Base-by-base conservation (phyloP, 768 basidiomycete genomes). In the Calvatia gigantea region DNA sequence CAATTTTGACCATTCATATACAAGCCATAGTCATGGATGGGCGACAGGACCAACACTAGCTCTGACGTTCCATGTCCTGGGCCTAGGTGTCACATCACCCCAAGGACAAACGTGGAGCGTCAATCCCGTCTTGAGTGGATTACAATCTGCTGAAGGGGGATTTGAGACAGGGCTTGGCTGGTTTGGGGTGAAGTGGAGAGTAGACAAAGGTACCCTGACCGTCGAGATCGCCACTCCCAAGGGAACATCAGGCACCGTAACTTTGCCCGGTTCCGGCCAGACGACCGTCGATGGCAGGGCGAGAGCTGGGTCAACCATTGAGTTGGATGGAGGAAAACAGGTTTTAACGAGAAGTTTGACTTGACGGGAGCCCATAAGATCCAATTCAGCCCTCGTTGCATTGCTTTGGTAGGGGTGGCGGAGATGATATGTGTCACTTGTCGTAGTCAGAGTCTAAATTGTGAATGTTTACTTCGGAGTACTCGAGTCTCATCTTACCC, bases 1-100 rank as follows among this genome's bases (percentile, higher is more conserved):
- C 67, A 78, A 80, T 64, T 73, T 76, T 64, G 83, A 84, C 60
- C 71, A 80, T 0, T 72, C 82, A 0, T 83, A 82, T 65, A 83
- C 80, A 2, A 79, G 77, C 17, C 82, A 83, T 62, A 67, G 80
- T 1, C 83, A 84, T 60, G 82, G 82, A 4, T 84, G 83, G 83
- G 78, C 76, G 54, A 71, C 81, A 0, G 82, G 82, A 0, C 79
- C 83, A 1, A 84, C 82, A 0, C 76, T 78, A 6, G 80, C 82
- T 3, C 67, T 83, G 19, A 82, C 81, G 3, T 79, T 78, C 67
- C 82, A 82, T 62, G 73, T 83, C 33, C 70, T 81, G n/a, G 82
- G 82, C 9, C 67, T 84, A 6, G 72, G 69, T 8, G 69, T 83
- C 15, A 78, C 75, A 0, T 66, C 75, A 1, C 74, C 75, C 0